Percentiles rank a stretch among this genome's conserved stretches.
Conservation (phyloP, 176 grass and related monocot species). For the Zoysia pacifica region DNA sequence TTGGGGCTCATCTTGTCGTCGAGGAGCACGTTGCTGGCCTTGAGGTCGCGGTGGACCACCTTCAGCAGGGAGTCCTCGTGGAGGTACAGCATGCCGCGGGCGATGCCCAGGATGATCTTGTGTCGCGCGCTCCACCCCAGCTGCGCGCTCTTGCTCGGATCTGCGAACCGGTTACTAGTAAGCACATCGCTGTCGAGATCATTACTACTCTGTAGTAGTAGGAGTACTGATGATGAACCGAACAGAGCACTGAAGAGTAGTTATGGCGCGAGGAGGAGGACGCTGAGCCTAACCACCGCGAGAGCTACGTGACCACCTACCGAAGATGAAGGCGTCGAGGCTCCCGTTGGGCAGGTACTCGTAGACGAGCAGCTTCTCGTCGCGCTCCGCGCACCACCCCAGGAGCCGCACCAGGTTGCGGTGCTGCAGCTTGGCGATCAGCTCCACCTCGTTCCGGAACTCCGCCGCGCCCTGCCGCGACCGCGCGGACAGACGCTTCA, state of each 20-base stretch:
- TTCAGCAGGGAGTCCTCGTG: slow-evolving; percentile 88
- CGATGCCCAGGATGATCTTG: slow-evolving; percentile 67
- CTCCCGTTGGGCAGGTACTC: slow-evolving; percentile 89
- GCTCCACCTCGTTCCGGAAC: slow-evolving; percentile 89
- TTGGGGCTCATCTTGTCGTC: slow-evolving; percentile 87
- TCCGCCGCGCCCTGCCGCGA: slow-evolving; percentile 73
- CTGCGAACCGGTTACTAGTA: slow-evolving; percentile 9
- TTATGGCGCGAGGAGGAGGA: slow-evolving; percentile 12
- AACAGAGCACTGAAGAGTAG: too few species aligned
- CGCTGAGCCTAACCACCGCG: slow-evolving; percentile 18
- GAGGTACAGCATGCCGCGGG: slow-evolving; percentile 75
- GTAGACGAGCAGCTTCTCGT: slow-evolving; percentile 90
- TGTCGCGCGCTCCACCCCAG: slow-evolving; percentile 71
- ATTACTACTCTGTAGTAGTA: not conserved
- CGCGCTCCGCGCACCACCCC: slow-evolving; percentile 77
- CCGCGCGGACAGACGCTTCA: slow-evolving; percentile 78
- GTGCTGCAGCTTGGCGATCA: slow-evolving; percentile 95
- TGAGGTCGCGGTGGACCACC: slow-evolving; percentile 81
- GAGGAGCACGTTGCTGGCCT: slow-evolving; percentile 91
- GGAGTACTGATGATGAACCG: not conserved
- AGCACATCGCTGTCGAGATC: not conserved
- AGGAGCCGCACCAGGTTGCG: slow-evolving; percentile 82
- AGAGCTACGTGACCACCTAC: slow-evolving; percentile 20
- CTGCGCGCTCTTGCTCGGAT: slow-evolving; percentile 48
- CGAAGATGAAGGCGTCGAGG: slow-evolving; percentile 84